These are phyloP conservation scores for Piromyces finnis DNA, from an alignment of 192 early-diverging fungal genomes.

Conservation along the genomic window DNA sequence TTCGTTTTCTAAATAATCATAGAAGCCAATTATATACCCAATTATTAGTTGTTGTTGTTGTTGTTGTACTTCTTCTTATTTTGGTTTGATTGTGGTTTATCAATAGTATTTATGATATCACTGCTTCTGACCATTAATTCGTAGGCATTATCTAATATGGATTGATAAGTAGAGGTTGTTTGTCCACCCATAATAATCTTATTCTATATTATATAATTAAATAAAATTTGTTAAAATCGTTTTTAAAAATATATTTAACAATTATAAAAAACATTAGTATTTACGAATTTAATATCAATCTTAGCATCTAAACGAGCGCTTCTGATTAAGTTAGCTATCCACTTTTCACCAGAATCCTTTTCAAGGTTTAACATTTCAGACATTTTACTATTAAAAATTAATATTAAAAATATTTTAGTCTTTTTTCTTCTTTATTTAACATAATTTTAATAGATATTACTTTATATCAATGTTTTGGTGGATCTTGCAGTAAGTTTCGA, in stretches of 20 bases:
- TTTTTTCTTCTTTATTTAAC: no score
- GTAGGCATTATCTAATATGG: background rate
- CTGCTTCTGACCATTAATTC: background rate
- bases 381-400: constrained; percentile 19
- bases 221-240: no score
- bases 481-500: constrained; percentile 93
- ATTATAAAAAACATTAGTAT: background rate
- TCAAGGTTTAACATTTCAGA: constrained; percentile 67
- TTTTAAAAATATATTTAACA: background rate
- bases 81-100: background rate
- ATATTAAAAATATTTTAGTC: no score
- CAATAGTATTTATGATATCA: background rate
- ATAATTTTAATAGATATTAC: no score
- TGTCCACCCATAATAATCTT: background rate
- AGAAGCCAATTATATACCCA: no score
- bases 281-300: constrained; percentile 76
- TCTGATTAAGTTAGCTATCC: constrained; percentile 93
- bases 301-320: constrained; percentile 93
- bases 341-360: constrained; percentile 85
- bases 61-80: background rate
- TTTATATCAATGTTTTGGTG: constrained; percentile 89
- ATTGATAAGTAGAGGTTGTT: background rate
- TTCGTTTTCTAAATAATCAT: no score
- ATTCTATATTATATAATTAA: background rate
- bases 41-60: no score